These are phyloP conservation scores for Quercus tomentella DNA, from an alignment of 331 rosid genomes.

Conservation along the genomic window DNA sequence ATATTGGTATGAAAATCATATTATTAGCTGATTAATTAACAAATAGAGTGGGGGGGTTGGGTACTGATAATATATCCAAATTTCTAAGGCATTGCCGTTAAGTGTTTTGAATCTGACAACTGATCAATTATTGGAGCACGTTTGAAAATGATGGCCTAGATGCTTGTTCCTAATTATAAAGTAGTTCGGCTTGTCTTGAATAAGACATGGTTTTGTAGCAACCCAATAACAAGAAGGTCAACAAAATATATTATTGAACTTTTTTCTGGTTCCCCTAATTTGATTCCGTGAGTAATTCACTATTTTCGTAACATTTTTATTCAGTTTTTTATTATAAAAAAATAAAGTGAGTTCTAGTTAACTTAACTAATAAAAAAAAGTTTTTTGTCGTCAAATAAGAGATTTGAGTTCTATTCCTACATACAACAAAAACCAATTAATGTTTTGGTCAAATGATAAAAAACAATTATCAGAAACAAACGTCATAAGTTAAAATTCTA, in stretches of 20 bases:
- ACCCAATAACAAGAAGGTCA: not conserved
- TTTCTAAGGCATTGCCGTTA: too few species aligned
- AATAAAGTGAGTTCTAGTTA: too few species aligned
- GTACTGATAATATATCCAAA: too few species aligned
- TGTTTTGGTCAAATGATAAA: accelerated
- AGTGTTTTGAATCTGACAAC: too few species aligned
- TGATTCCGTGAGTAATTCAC: not conserved
- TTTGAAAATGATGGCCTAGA: not conserved
- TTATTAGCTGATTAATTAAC: too few species aligned
- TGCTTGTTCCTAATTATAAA: not conserved
- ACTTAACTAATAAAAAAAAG: too few species aligned
- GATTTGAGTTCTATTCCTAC: too few species aligned
- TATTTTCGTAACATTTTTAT: not conserved
- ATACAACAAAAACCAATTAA: too few species aligned
- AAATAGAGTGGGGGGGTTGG: too few species aligned
- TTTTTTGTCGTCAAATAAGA: too few species aligned
- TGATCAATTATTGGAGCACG: conserved; percentile 6
- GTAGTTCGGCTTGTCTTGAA: not conserved
- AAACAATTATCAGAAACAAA: accelerated
- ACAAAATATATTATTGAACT: not conserved
- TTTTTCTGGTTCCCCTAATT: not conserved
- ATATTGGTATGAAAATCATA: too few species aligned
- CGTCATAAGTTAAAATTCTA: accelerated
- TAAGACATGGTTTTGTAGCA: not conserved
- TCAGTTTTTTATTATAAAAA: too few species aligned